Conservation (phyloP, 2,329 filamentous ascomycete species). For the Fusarium hainanense region DNA sequence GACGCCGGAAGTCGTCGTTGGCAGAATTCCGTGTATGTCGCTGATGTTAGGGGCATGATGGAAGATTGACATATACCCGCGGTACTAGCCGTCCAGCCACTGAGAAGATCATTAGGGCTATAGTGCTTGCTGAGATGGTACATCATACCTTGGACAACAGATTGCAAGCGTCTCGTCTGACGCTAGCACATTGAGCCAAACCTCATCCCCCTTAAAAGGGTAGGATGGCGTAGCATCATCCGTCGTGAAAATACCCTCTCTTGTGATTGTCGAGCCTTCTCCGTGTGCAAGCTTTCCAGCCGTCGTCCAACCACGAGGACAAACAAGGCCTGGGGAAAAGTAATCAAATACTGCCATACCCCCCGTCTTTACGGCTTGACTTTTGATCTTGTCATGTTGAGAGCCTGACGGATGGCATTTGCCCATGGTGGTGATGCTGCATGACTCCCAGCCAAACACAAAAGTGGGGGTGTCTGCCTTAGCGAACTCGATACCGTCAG, state of each 20-base stretch:
- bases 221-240: neutral
- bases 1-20: fast-evolving
- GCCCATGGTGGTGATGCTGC: neutral
- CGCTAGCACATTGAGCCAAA: conserved; percentile 4
- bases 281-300: conserved; percentile 30
- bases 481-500: conserved; percentile 2
- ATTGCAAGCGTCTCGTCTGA: conserved; percentile 34
- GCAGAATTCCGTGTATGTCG: neutral
- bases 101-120: neutral
- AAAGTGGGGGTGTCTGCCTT: neutral
- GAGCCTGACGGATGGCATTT: conserved; percentile 42
- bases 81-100: conserved; percentile 24
- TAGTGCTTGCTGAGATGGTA: too few species aligned
- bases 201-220: neutral
- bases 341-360: conserved; percentile 22
- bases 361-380: neutral
- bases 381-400: conserved; percentile 14
- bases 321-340: conserved; percentile 41
- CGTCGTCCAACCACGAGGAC: conserved; percentile 44
- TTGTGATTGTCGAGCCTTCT: neutral
- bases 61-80: conserved; percentile 21
- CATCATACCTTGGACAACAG: conserved; percentile 37
- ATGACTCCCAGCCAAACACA: conserved; percentile 16
- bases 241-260: conserved; percentile 25
- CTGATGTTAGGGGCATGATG: neutral